Percentiles rank a stretch among this genome's conserved stretches.
Conservation (phyloP, 2,329 filamentous ascomycete genomes). For the Gremmenia infestans region DNA sequence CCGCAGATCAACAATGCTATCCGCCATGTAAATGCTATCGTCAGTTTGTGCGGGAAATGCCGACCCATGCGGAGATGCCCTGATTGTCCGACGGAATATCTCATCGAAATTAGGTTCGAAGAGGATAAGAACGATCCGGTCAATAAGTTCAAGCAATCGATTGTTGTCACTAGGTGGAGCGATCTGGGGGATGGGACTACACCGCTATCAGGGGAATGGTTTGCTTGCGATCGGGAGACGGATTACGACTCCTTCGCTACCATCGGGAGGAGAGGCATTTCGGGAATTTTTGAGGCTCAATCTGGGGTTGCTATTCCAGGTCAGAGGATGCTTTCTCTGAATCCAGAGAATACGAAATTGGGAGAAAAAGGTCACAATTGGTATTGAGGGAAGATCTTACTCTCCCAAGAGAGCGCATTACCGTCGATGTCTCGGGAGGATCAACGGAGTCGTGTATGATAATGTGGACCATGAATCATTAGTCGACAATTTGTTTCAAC, state of each 20-base stretch:
- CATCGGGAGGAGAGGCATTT: slow-evolving; percentile 50
- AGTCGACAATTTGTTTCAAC: no score
- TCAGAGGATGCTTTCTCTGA: slow-evolving; percentile 52
- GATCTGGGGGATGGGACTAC: slow-evolving; percentile 52
- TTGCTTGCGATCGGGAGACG: slow-evolving; percentile 45
- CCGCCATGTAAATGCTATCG: slow-evolving; percentile 37
- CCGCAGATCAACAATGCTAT: slow-evolving; percentile 14
- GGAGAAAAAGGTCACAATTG: slow-evolving; percentile 53
- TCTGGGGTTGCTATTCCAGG: slow-evolving; percentile 50
- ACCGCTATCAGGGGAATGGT: slow-evolving; percentile 49
- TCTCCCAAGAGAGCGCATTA: no score
- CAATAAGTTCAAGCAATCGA: slow-evolving; percentile 51
- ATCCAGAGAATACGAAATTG: slow-evolving; percentile 48
- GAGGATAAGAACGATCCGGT: slow-evolving; percentile 46
- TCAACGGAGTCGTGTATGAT: no score
- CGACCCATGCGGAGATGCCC: slow-evolving; percentile 56
- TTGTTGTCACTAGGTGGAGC: slow-evolving; percentile 57
- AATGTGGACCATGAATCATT: no score
- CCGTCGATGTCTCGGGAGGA: no score
- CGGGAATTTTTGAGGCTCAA: slow-evolving; percentile 53
- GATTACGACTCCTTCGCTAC: slow-evolving; percentile 49
- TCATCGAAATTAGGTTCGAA: slow-evolving; percentile 54
- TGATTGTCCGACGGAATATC: slow-evolving; percentile 57
- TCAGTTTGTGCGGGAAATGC: slow-evolving; percentile 49
- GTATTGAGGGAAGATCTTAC: slow-evolving; percentile 41